Evolutionary conservation across 345 rosid species (phyloP), one percentile per base, ranked within the genome.

Genomic region (Heritiera fomes): DNA sequence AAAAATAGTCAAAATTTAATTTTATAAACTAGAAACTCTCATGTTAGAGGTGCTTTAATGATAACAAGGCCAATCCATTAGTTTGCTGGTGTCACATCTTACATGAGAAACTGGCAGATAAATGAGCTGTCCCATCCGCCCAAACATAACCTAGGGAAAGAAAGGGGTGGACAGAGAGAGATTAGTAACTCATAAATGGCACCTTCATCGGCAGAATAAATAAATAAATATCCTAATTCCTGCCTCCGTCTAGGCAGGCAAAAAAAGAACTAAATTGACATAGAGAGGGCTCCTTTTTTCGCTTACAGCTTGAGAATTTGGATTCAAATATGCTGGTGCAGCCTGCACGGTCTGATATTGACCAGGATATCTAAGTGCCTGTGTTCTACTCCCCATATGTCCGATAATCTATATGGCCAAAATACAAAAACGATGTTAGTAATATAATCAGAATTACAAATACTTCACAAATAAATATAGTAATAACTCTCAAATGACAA

Each of bases 71-170:
- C 65, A 71, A 38, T 38, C 50, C 46, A 20, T 62, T 79, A 63
- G 38, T 17, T 18, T 52, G 62, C 56, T 23, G 61, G 76, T 28
- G 46, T 32, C n/a, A 68, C 45, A 78, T 82, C 92, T 88, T 86
- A 94, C 97, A 82, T 89, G 93, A 73, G 92, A 67, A 84, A 91
- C 87, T 77, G 98, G 91, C 86, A 93, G 28, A 79, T 85, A 90
- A 18, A 91, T 79, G 78, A 89, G 86, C 85, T 91, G 98, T 62
- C 94, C 95, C 20, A 88, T 11, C 76, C 90, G 91, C 77, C 90
- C 90, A 81, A 88, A 84, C 94, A 91, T 81, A 75, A 91, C 89
- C 98, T 94, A 81, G 12, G 50, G 64, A 79, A 45, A 79, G 46
- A 71, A 32, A 50, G 3, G 43, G 43, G 43, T 41, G 43, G 43